phyloP scores from a whole-genome alignment of 352 stramenopile genomes.

The Phytophthora cryptogea region DNA sequence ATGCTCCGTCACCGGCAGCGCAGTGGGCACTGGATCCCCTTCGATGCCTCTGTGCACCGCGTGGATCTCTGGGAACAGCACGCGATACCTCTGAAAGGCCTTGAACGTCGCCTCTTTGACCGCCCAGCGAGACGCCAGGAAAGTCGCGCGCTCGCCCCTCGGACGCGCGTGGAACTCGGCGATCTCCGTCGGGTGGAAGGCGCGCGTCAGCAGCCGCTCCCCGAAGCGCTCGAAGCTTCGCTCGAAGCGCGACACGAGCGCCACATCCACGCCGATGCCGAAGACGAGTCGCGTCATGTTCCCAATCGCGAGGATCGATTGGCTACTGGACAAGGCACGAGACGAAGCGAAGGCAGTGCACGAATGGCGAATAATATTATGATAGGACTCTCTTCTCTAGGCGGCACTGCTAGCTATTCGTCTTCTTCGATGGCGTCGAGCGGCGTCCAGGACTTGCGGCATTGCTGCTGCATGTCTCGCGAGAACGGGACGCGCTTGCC shows the following conservation, averaged over 20 bases:
- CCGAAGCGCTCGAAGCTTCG: slow-evolving; percentile 59
- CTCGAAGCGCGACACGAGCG: slow-evolving; percentile 59
- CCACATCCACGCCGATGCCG: slow-evolving; percentile 79
- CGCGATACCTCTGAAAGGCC: slow-evolving; percentile 77
- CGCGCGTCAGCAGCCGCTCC: slow-evolving; percentile 60
- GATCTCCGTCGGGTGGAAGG: slow-evolving; percentile 73
- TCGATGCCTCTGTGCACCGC: slow-evolving; percentile 20
- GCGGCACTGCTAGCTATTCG: slow-evolving; percentile 14
- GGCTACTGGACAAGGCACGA: neutral
- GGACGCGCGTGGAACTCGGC: slow-evolving; percentile 55
- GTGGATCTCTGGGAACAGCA: slow-evolving; percentile 80
- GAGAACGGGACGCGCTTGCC: slow-evolving; percentile 61
- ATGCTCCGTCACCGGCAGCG: slow-evolving; percentile 32
- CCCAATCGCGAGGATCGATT: neutral
- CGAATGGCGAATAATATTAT: slow-evolving; percentile 24
- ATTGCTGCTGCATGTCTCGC: slow-evolving; percentile 52
- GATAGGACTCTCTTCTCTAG: neutral
- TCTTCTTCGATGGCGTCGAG: slow-evolving; percentile 58
- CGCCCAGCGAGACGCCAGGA: slow-evolving; percentile 82
- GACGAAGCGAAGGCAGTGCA: slow-evolving; percentile 3
- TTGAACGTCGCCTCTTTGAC: slow-evolving; percentile 87
- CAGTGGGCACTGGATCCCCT: slow-evolving; percentile 19
- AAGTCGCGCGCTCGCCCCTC: slow-evolving; percentile 42
- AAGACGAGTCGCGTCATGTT: slow-evolving; percentile 42
- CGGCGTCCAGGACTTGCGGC: slow-evolving; percentile 44